Evolutionary conservation across 352 stramenopile genomes (phyloP).

Genomic region (Phytophthora pisi): DNA sequence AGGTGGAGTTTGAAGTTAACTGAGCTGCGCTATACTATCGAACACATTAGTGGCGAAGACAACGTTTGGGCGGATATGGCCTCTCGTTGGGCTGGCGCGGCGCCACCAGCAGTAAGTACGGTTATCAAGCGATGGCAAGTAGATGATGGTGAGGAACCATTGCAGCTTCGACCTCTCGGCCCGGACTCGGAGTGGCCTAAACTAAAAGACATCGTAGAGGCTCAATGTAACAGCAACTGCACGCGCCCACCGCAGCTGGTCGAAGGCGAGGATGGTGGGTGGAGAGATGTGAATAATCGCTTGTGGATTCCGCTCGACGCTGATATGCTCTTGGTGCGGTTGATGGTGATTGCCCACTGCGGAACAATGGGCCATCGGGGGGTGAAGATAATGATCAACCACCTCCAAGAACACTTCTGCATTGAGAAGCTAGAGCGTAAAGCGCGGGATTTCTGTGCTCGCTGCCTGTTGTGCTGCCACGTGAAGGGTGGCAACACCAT

Average conservation of each 20-base stretch:
- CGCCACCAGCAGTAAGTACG: background rate
- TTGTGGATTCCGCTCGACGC: conserved; percentile 11
- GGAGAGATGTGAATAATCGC: background rate
- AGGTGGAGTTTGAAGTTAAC: conserved; percentile 8
- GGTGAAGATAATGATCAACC: conserved; percentile 8
- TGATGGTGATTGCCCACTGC: conserved; percentile 22
- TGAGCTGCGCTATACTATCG: conserved; percentile 15
- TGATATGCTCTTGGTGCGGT: background rate
- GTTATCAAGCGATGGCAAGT: conserved; percentile 3
- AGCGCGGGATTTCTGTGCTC: conserved; percentile 1
- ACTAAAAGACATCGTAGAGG: background rate
- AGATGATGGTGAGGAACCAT: background rate
- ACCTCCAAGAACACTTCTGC: conserved; percentile 5
- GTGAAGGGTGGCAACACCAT: background rate
- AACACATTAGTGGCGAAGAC: conserved; percentile 3
- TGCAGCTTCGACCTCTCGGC: conserved; percentile 1
- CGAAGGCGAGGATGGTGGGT: conserved; percentile 1
- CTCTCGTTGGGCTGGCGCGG: conserved; percentile 3
- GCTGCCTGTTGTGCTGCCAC: conserved; percentile 9
- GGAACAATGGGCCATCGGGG: conserved; percentile 10
- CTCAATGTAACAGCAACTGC: background rate
- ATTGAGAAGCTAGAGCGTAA: conserved; percentile 3
- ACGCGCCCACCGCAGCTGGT: no score
- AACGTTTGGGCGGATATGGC: conserved; percentile 8
- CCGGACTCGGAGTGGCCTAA: background rate